Base-by-base conservation (phyloP, 2,329 filamentous ascomycete species). In the Colletotrichum spaethianum region DNA sequence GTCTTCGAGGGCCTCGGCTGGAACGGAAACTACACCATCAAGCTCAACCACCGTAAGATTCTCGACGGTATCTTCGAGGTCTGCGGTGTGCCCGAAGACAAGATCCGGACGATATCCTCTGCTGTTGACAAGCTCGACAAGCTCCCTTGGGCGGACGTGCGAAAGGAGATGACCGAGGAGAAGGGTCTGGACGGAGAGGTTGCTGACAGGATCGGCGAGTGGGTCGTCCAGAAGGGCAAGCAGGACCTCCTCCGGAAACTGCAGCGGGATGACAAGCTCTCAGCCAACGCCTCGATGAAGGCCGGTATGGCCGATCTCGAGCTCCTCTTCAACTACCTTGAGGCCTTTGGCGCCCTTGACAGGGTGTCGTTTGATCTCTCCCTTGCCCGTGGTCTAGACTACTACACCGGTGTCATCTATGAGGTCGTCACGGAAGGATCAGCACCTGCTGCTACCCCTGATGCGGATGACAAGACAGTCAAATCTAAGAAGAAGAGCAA, bases 61-160 rank as follows among this genome's bases (percentile, higher is more conserved):
- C 88, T 98, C 20, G 95, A 98, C 78, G 96, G 95, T 70, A 89
- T 98, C 76, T 98, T 98, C 83, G 90, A 94, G 80, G 94, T 98
- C 36, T 96, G 94, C 77, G 95, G 96, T 75, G 95, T 98, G 18
- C 94, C 95, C 1, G 85, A 89, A 70, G 93, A 97, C 69, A 95
- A 97, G 86, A 93, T 97, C 75, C 90, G 96, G 67, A 91, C 93
- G 38, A 98, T 98, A 78, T 96, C 93, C 48, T 96, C 93, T 31
- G 95, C 96, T 2, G 95, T 98, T 57, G 96, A 98, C 85, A 98
- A 98, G 86, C 87, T 98, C 66, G 96, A 98, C 83, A 98, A 98
- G 85, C 86, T 92, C 79, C 93, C 95, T 1, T 98, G 95, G 96
- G 89, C 89, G 40, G 95, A 97, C 75, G 96, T 98, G 64, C 91